Evolutionary conservation across 768 basidiomycete genomes (phyloP), one percentile per base, ranked within the genome.

Genomic region (Postia placenta): DNA sequence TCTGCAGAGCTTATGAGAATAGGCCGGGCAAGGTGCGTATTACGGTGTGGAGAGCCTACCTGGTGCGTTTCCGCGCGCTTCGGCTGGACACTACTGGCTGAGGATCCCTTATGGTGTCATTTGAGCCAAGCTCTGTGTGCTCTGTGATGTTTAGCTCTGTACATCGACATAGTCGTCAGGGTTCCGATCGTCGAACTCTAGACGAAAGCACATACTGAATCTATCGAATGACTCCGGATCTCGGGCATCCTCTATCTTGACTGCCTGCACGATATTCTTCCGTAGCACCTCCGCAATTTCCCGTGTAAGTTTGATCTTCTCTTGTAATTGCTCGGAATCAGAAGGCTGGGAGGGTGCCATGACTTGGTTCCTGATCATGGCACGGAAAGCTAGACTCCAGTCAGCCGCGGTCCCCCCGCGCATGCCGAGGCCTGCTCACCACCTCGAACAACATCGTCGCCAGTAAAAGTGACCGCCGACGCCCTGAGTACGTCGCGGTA

Each of bases 51-150:
- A 41, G n/a, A n/a, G 49, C 11, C 14, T 57, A 50, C 38, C 53
- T 58, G 41, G 47, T 51, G 28, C 60, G 70, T 73, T 59, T 74
- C 71, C 56, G 63, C 38, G 69, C 66, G 42, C 74, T 74, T 46
- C 76, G 76, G 56, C 63, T 73, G 22, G 77, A 74, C 42, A 77
- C 70, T 41, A 67, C 49, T 11, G 69, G 69, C n/a, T 65, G 66
- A 9, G 83, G 78, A 41, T 67, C 74, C 66, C 86, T 92, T 57
- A 95, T 79, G 2, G 82, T 74, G 1, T 84, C 79, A 58, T 97
- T 96, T 47, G 84, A 81, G 4, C 92, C 94, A 6, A 95, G 70
- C 59, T 96, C 94, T 0, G 91, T 94, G 47, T 93, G 75, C 37
- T 81, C 68, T 2, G 84, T 92, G 39, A 95, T 72, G 35, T 78